Evolutionary conservation across 805 yeast genomes (phyloP).

Genomic region (Martiniozyma abietophila): DNA sequence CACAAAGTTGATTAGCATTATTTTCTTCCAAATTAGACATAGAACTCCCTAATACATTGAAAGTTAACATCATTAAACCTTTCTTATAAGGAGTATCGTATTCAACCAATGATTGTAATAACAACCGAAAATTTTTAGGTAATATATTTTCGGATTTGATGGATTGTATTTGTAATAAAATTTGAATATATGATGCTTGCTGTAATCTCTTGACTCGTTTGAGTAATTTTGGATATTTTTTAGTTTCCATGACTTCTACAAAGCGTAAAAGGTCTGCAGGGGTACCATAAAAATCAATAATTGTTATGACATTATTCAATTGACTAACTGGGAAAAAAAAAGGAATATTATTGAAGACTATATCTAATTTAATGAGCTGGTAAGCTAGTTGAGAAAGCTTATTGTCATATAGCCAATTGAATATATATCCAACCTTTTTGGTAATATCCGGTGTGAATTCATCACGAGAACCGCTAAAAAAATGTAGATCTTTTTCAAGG

Average conservation of each 20-base stretch:
- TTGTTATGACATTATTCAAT: constrained; percentile 10
- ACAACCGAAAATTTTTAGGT: no score
- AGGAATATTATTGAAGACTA: constrained; percentile 3
- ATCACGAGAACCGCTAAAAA: constrained; percentile 3
- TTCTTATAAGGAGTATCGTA: no score
- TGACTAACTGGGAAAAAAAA: constrained; percentile 13
- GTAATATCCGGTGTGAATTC: constrained; percentile 9
- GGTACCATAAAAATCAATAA: constrained; percentile 19
- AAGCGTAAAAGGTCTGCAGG: constrained; percentile 13
- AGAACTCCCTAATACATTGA: no score
- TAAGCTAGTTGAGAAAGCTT: constrained; percentile 11
- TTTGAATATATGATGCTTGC: neutral
- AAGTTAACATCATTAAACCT: no score
- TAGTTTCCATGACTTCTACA: constrained; percentile 12
- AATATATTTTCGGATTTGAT: no score
- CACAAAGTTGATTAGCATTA: no score
- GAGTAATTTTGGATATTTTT: constrained; percentile 8
- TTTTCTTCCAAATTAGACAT: no score
- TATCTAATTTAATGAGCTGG: constrained; percentile 5
- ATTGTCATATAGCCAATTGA: constrained; percentile 18
- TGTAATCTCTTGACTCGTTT: constrained; percentile 6
- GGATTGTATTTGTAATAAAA: no score
- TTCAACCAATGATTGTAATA: no score
- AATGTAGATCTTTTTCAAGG: constrained; percentile 4
- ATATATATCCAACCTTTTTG: constrained; percentile 11